Evolutionary conservation across 441 rosid genomes (phyloP), one percentile per base, ranked within the genome.

Genomic region (Jatropha podagrica): DNA sequence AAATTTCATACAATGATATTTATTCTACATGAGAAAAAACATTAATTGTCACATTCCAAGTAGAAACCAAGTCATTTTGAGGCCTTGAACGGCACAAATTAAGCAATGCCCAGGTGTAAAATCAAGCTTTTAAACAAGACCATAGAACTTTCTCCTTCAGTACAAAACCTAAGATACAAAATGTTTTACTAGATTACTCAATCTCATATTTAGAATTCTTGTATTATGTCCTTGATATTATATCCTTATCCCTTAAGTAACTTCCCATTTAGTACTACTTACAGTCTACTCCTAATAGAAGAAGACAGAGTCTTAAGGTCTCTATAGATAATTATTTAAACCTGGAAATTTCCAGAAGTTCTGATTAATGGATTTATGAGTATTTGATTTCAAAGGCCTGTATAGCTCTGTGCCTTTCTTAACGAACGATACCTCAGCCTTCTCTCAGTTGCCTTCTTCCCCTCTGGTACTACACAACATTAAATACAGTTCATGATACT

Each of bases 211-310:
- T 62, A 17, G 18, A 63, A 26, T 66, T 66, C 51, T 62, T 3
- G 62, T 42, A 56, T 69, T 63, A 74, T 66, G 62, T 48, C 42
- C 70, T 17, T 48, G 14, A 32, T 32, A 32, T 32, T 32, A 32
- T 32, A 32, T 32, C 32, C 32, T 32, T 32, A 32, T 32, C 1
- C 32, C 32, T 32, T 32, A 32, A 1, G 32, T 32, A 14, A 9
- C 20, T 18, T 37, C 46, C 66, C 13, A 60, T 5, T 32, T 12
- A 38, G n/a, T 27, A 5, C 32, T 32, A 32, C 32, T 32, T 32
- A 32, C 32, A 32, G 32, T 54, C 72, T 14, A 9, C 11, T 69
- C 27, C 20, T 27, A 10, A 38, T 52, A 65, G 73, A 48, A 38
- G 27, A 38, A 51, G 42, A 15, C 9, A 26, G 32, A 40, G 23